Percentiles rank a stretch among this genome's conserved stretches.
Evolutionary conservation across 2,329 filamentous ascomycete species (phyloP).

Genomic region (Exophiala alcalophila): DNA sequence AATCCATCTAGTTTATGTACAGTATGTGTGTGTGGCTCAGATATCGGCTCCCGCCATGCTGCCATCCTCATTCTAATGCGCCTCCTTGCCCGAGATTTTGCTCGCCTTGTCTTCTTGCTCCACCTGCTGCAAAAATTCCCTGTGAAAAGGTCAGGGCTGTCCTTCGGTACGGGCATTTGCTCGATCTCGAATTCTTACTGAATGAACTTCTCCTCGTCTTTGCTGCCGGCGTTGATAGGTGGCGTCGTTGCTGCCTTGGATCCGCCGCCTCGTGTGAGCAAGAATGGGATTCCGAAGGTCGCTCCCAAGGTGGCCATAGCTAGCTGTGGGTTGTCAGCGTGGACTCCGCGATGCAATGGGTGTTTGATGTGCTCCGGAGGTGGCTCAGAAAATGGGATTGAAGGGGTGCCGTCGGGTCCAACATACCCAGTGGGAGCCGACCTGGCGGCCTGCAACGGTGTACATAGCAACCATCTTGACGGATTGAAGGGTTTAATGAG

Average conservation of each 20-base stretch:
- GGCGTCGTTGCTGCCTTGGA: conserved; percentile 51
- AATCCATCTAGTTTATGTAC: conserved; percentile 25
- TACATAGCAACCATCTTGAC: conserved; percentile 52
- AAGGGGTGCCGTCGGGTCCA: conserved; percentile 4
- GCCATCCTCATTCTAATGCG: conserved; percentile 18
- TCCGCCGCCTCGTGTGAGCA: conserved; percentile 46
- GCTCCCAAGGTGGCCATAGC: conserved; percentile 57
- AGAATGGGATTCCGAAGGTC: conserved; percentile 47
- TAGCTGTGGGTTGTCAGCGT: conserved; percentile 49
- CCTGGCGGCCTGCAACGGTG: conserved; percentile 50
- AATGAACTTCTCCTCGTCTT: conserved; percentile 67
- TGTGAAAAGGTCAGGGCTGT: conserved; percentile 29
- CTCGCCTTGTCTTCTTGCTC: conserved; percentile 48
- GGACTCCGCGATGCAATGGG: no score
- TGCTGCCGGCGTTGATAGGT: conserved; percentile 62
- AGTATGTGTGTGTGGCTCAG: conserved; percentile 11
- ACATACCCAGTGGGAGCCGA: conserved; percentile 52
- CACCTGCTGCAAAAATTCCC: conserved; percentile 51
- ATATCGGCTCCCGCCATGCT: conserved; percentile 1
- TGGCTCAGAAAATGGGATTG: no score
- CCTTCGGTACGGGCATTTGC: neutral
- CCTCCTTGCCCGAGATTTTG: conserved; percentile 27
- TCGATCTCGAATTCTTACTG: conserved; percentile 50
- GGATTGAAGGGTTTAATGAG: conserved; percentile 18
- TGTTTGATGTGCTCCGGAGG: no score